Conservation (phyloP, 1,284 basidiomycete genomes). For the Cystobasidium pallidum region DNA sequence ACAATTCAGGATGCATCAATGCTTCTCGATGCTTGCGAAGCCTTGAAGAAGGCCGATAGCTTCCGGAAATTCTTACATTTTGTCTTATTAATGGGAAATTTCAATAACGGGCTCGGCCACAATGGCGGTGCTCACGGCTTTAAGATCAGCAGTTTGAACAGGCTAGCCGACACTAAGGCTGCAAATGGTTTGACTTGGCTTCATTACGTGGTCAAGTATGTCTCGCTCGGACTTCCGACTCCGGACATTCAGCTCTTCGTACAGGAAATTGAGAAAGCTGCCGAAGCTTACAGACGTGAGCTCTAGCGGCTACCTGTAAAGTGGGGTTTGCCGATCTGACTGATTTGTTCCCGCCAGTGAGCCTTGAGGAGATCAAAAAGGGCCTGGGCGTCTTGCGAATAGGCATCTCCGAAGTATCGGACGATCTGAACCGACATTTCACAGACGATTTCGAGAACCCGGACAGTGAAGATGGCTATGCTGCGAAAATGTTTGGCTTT, state of each 20-base stretch:
- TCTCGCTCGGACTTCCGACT: slow-evolving; percentile 73
- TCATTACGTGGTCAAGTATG: slow-evolving; percentile 90
- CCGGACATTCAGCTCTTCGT: slow-evolving; percentile 84
- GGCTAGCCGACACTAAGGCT: slow-evolving; percentile 98
- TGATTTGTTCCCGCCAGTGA: slow-evolving; percentile 61
- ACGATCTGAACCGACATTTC: slow-evolving; percentile 78
- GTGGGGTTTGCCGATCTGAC: background rate
- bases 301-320: slow-evolving; percentile 22
- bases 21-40: slow-evolving; percentile 66
- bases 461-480: slow-evolving; percentile 70
- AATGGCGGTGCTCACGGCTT: slow-evolving; percentile 98
- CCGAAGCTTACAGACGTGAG: slow-evolving; percentile 88
- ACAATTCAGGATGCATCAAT: slow-evolving; percentile 47
- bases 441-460: slow-evolving; percentile 64
- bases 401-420: slow-evolving; percentile 73
- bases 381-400: slow-evolving; percentile 72
- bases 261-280: slow-evolving; percentile 83
- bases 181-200: slow-evolving; percentile 82
- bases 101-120: slow-evolving; percentile 94
- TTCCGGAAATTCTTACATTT: slow-evolving; percentile 83
- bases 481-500: slow-evolving; percentile 87
- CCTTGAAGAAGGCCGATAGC: slow-evolving; percentile 72
- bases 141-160: slow-evolving; percentile 96
- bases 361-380: slow-evolving; percentile 75
- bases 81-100: slow-evolving; percentile 94